Evolutionary conservation across 768 basidiomycete genomes (phyloP).

Genomic region (Coprinopsis marcescibilis): DNA sequence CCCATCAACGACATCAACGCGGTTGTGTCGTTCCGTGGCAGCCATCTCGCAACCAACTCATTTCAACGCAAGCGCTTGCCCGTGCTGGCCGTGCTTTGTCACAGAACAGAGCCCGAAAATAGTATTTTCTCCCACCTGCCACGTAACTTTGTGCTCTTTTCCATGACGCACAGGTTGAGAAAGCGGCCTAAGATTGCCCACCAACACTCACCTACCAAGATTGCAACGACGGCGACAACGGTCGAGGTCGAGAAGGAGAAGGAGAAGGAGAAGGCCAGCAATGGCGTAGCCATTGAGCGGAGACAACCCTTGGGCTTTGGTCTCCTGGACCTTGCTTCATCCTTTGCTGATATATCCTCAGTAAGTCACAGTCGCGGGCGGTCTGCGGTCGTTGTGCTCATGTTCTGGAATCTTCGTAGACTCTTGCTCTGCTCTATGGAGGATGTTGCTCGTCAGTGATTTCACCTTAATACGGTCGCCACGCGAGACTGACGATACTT

Average conservation of each 20-base stretch:
- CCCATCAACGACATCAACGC: not conserved
- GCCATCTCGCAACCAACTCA: too few relatives aligned
- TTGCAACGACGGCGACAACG: too few relatives aligned
- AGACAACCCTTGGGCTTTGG: not conserved
- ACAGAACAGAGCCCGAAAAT: too few relatives aligned
- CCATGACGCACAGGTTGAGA: not conserved
- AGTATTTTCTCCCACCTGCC: too few relatives aligned
- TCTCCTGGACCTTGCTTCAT: slow-evolving; percentile 10
- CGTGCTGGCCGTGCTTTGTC: too few relatives aligned
- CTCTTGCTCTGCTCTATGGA: slow-evolving; percentile 60
- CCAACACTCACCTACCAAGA: not conserved
- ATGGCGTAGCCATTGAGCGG: not conserved
- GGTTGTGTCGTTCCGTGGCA: not conserved
- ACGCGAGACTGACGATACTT: not conserved
- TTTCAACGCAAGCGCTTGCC: too few relatives aligned
- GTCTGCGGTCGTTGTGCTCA: too few relatives aligned
- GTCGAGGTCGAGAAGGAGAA: too few relatives aligned
- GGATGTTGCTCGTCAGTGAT: slow-evolving; percentile 76
- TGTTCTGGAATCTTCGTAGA: slow-evolving; percentile 8
- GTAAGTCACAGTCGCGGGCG: too few relatives aligned
- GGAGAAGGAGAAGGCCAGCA: too few relatives aligned
- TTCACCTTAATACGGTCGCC: not conserved
- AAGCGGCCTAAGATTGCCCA: not conserved
- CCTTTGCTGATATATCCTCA: slow-evolving; percentile 11
- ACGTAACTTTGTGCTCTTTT: not conserved